phyloP scores from a whole-genome alignment of 345 rosid species.

The Gossypium herbaceum region DNA sequence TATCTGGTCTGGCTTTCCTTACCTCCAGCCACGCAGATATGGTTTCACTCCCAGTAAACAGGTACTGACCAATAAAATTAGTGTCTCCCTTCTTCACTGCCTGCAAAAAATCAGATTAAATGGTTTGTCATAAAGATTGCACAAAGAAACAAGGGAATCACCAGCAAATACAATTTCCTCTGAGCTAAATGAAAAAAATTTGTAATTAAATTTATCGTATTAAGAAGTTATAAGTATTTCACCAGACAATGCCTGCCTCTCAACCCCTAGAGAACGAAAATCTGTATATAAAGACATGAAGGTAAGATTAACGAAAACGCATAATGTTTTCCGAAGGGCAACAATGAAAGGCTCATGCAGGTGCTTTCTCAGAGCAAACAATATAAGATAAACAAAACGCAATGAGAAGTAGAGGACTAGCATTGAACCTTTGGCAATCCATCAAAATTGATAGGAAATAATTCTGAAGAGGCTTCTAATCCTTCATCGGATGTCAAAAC shows the following conservation, averaged over 20 bases:
- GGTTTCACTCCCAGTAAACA: conserved; percentile 96
- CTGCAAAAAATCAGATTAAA: conserved; percentile 44
- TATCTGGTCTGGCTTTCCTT: not conserved
- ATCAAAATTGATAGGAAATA: conserved; percentile 86
- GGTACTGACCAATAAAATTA: conserved; percentile 85
- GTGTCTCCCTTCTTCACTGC: conserved; percentile 93
- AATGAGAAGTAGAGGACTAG: not conserved
- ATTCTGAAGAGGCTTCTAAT: conserved; percentile 73
- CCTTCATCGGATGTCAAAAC: conserved; percentile 74
- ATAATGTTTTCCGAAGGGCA: not conserved
- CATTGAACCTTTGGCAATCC: conserved; percentile 69
- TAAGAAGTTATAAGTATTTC: conserved; percentile 7
- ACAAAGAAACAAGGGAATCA: not conserved
- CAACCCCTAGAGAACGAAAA: not conserved
- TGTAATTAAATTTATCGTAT: not conserved
- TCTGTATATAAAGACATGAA: not conserved
- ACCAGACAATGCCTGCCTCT: not conserved
- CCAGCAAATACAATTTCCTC: not conserved
- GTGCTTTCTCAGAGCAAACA: not conserved
- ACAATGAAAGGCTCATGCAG: not conserved
- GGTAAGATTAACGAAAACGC: not conserved
- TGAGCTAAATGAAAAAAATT: not conserved
- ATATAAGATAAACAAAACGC: not conserved
- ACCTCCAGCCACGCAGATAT: conserved; percentile 99
- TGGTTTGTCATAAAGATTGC: conserved; percentile 1